phyloP scores from a whole-genome alignment of 148 eudicot species.

The Talinum fruticosum region DNA sequence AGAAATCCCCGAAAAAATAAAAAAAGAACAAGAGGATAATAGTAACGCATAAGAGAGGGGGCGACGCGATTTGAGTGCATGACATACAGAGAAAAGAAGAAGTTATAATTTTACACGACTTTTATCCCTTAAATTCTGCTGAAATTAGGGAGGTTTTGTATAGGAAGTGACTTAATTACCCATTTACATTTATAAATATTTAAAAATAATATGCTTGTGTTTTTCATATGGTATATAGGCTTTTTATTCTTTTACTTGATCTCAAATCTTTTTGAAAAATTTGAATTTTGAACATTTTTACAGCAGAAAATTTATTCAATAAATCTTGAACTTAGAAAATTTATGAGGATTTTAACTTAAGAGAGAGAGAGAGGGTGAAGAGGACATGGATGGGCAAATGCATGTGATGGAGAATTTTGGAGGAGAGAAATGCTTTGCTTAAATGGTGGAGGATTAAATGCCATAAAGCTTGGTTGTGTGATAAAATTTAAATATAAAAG shows the following conservation, averaged over 20 bases:
- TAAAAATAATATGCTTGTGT: not conserved
- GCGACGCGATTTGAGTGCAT: slow-evolving; percentile 12
- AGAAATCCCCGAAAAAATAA: not conserved
- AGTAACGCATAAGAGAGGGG: slow-evolving; percentile 17
- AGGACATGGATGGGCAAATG: slow-evolving; percentile 1
- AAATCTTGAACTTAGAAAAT: no score
- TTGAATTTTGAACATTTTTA: not conserved
- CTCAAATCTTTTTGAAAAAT: not conserved
- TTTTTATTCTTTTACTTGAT: not conserved
- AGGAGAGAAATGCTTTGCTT: slow-evolving; percentile 10
- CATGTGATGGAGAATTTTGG: slow-evolving; percentile 16
- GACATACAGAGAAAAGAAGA: slow-evolving; percentile 7
- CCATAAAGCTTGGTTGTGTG: slow-evolving; percentile 30
- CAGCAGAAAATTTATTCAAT: not conserved
- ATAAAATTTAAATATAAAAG: not conserved
- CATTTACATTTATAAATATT: not conserved
- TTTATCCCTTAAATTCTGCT: slow-evolving; percentile 25
- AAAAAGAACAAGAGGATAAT: slow-evolving; percentile 4
- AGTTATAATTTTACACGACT: slow-evolving; percentile 21
- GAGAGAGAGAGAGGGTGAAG: not conserved
- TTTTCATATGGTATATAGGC: not conserved
- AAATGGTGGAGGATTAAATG: slow-evolving; percentile 30
- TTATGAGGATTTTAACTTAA: no score
- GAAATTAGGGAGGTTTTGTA: slow-evolving; percentile 10
- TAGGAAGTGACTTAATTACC: no score